phyloP scores from a whole-genome alignment of 2,329 filamentous ascomycete species.

The Beauveria sp. region DNA sequence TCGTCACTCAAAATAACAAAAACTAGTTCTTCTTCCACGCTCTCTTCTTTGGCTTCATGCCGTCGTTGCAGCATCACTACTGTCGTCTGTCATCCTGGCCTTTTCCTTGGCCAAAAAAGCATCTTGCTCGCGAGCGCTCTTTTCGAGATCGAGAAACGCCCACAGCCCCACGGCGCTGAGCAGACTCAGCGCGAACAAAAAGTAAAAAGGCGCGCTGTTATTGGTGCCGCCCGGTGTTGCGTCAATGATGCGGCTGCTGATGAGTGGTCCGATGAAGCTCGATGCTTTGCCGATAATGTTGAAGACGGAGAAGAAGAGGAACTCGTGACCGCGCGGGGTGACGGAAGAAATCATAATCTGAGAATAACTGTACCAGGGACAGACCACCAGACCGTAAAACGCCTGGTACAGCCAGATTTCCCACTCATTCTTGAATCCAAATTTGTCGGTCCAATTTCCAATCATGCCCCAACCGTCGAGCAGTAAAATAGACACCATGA shows the following conservation, averaged over 20 bases:
- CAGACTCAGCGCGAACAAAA: conserved; percentile 51
- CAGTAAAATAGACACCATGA: conserved; percentile 54
- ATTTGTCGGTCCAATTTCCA: conserved; percentile 36
- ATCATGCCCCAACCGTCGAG: conserved; percentile 45
- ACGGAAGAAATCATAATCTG: conserved; percentile 67
- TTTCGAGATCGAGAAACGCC: conserved; percentile 51
- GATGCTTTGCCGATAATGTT: conserved; percentile 62
- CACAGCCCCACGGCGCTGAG: conserved; percentile 46
- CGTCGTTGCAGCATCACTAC: neutral
- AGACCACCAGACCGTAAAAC: conserved; percentile 59
- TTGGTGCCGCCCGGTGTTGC: conserved; percentile 45
- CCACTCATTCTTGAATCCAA: conserved; percentile 39
- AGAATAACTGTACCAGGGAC: conserved; percentile 63
- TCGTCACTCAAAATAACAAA: neutral
- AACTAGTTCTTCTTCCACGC: neutral
- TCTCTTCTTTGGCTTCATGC: conserved; percentile 1
- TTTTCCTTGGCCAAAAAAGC: conserved; percentile 38
- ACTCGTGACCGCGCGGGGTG: conserved; percentile 60
- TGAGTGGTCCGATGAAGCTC: conserved; percentile 60
- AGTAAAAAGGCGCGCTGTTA: conserved; percentile 58
- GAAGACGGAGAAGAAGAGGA: conserved; percentile 63
- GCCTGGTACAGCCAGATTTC: conserved; percentile 39
- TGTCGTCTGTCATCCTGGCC: conserved; percentile 12
- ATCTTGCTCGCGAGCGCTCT: conserved; percentile 52
- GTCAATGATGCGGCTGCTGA: conserved; percentile 63